Percentiles rank a stretch among this genome's conserved stretches.
Evolutionary conservation across 1,284 basidiomycete genomes (phyloP).

Genomic region (Leccinum pachyderme): DNA sequence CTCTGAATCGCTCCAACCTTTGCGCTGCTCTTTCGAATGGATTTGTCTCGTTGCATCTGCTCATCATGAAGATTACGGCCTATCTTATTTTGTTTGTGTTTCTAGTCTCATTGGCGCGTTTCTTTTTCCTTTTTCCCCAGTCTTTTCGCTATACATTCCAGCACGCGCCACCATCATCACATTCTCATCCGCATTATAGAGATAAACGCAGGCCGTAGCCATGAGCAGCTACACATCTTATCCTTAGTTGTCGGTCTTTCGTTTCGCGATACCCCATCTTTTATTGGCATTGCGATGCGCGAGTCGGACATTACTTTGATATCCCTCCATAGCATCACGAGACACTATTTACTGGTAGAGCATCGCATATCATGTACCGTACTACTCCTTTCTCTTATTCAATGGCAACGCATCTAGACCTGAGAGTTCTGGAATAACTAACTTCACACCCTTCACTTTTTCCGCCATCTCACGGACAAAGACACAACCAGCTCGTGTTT

Average conservation of each 20-base stretch:
- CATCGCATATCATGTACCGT: slow-evolving; percentile 60
- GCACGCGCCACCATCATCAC: slow-evolving; percentile 32
- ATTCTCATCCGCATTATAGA: slow-evolving; percentile 36
- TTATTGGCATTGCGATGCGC: slow-evolving; percentile 51
- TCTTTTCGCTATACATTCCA: slow-evolving; percentile 14
- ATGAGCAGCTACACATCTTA: slow-evolving; percentile 45
- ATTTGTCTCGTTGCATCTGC: slow-evolving; percentile 65
- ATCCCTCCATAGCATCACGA: slow-evolving; percentile 54
- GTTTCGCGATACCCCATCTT: slow-evolving; percentile 54
- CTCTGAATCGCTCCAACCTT: slow-evolving; percentile 30
- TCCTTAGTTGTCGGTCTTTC: slow-evolving; percentile 46
- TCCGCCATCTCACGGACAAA: slow-evolving; percentile 23
- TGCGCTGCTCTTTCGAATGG: slow-evolving; percentile 61
- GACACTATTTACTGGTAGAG: slow-evolving; percentile 58
- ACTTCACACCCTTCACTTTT: not conserved
- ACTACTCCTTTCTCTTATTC: slow-evolving; percentile 34
- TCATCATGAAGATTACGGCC: slow-evolving; percentile 52
- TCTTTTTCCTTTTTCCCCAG: slow-evolving; percentile 17
- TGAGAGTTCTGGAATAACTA: slow-evolving; percentile 1
- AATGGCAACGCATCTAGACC: slow-evolving; percentile 13
- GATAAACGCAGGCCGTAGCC: slow-evolving; percentile 42
- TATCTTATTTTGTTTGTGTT: slow-evolving; percentile 44
- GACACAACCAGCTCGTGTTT: slow-evolving; percentile 16
- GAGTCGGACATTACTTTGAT: slow-evolving; percentile 49
- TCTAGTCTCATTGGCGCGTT: slow-evolving; percentile 38